phyloP scores from a whole-genome alignment of 1,284 basidiomycete genomes.

The Agroathelia rolfsii region DNA sequence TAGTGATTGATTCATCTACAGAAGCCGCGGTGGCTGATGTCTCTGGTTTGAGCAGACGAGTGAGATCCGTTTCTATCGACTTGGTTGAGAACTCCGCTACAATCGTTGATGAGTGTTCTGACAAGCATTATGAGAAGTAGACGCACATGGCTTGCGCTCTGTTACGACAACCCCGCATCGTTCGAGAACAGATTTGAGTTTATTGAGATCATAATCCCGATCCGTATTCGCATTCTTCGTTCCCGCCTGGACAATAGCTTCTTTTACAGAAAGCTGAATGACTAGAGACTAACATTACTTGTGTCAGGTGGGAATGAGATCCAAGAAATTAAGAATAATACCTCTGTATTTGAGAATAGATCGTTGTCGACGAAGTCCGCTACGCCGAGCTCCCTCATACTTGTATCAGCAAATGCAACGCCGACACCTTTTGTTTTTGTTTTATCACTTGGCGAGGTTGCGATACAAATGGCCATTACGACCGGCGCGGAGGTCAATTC shows the following conservation, averaged over 20 bases:
- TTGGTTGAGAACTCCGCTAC: constrained; percentile 79
- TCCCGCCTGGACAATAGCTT: constrained; percentile 72
- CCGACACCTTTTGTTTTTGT: constrained; percentile 55
- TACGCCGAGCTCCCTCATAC: constrained; percentile 59
- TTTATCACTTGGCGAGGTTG: constrained; percentile 39
- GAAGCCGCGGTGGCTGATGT: constrained; percentile 26
- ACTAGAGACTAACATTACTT: constrained; percentile 82
- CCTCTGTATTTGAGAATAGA: constrained; percentile 92
- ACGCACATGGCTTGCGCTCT: constrained; percentile 75
- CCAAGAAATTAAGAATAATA: constrained; percentile 23
- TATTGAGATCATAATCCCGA: constrained; percentile 80
- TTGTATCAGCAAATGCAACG: constrained; percentile 75
- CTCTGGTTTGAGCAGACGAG: constrained; percentile 57
- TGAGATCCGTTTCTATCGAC: constrained; percentile 80
- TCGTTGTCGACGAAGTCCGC: constrained; percentile 94
- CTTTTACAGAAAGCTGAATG: constrained; percentile 95
- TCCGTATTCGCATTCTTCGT: constrained; percentile 60
- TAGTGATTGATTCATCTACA: constrained; percentile 35
- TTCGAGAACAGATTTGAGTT: constrained; percentile 78
- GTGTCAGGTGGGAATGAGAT: too few species aligned
- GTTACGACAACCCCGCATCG: constrained; percentile 88
- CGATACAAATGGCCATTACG: constrained; percentile 82
- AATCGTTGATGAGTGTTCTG: constrained; percentile 1
- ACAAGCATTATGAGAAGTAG: background rate
- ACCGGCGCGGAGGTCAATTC: constrained; percentile 85